Conservation (phyloP, 1,284 basidiomycete species). For the Polyporus tsugae region DNA sequence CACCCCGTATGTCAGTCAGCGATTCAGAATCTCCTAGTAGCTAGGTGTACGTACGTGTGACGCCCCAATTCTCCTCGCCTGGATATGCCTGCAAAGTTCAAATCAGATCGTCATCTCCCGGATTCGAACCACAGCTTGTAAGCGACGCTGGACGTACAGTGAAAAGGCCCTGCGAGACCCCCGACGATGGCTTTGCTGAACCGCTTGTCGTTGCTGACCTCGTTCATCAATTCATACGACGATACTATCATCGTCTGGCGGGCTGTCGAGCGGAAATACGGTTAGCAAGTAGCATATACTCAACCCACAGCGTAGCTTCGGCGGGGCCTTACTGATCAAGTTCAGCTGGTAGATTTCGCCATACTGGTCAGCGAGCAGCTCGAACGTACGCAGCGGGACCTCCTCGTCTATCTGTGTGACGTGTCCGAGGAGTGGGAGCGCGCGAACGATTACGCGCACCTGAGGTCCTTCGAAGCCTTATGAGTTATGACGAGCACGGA, state of each 20-base stretch:
- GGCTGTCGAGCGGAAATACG: conserved; percentile 34
- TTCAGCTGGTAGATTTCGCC: conserved; percentile 56
- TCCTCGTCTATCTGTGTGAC: conserved; percentile 48
- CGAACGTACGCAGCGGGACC: conserved; percentile 49
- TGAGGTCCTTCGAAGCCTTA: background rate
- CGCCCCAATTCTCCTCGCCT: conserved; percentile 57
- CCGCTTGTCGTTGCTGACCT: conserved; percentile 54
- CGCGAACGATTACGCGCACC: conserved; percentile 10
- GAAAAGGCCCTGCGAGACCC: conserved; percentile 52
- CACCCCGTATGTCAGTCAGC: background rate
- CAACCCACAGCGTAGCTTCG: background rate
- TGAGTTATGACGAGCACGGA: background rate
- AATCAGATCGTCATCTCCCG: too few relatives aligned
- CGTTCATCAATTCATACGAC: conserved; percentile 51
- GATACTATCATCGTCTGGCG: conserved; percentile 44
- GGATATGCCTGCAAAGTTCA: conserved; percentile 42
- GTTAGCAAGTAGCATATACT: background rate
- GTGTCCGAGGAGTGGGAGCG: conserved; percentile 57
- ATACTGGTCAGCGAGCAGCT: conserved; percentile 52
- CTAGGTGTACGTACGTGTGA: conserved; percentile 48
- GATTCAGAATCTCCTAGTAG: background rate
- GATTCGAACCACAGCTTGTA: background rate
- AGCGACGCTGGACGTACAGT: conserved; percentile 45
- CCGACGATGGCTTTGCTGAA: conserved; percentile 52
- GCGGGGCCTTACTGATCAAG: conserved; percentile 44